These are phyloP conservation scores for Entamoeba dispar DNA, from an alignment of 208 protist species.

Conservation along the genomic window DNA sequence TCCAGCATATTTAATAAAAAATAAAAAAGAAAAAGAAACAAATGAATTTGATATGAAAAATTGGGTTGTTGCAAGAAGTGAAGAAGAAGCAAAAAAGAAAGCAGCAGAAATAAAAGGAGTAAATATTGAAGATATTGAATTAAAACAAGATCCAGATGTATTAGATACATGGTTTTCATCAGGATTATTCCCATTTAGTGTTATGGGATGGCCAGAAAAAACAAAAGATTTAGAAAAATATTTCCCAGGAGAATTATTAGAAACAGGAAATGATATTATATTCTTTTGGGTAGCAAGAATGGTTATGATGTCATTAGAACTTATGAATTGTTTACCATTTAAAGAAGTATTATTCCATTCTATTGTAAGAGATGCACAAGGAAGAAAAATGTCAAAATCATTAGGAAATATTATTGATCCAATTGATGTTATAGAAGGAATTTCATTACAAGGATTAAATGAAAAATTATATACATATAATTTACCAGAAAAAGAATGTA, in stretches of 20 bases:
- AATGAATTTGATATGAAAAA: constrained; percentile 5
- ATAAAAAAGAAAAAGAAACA: not conserved
- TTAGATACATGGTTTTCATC: constrained; percentile 99
- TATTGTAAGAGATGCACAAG: constrained; percentile 94
- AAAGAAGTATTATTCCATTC: constrained; percentile 78
- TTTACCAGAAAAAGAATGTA: constrained; percentile 31
- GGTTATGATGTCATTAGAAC: constrained; percentile 92
- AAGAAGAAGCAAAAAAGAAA: constrained; percentile 61
- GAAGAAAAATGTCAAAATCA: constrained; percentile 98
- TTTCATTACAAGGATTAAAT: constrained; percentile 66
- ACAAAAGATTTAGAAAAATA: constrained; percentile 67
- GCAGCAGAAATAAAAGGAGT: constrained; percentile 51
- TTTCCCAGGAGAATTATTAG: constrained; percentile 80
- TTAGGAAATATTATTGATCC: constrained; percentile 99
- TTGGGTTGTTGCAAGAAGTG: constrained; percentile 66
- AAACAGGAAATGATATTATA: constrained; percentile 97
- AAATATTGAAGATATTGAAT: not conserved
- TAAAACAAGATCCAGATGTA: constrained; percentile 90
- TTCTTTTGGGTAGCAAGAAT: constrained; percentile 99
- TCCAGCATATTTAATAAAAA: constrained; percentile 74
- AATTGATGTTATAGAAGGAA: constrained; percentile 87
- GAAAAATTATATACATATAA: constrained; percentile 48
- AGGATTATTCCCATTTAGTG: constrained; percentile 90
- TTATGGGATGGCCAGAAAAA: constrained; percentile 53
- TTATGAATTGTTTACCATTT: constrained; percentile 58